Evolutionary conservation across 2,329 filamentous ascomycete genomes (phyloP), one percentile per base, ranked within the genome.

Genomic region (Aaosphaeria pasadenensis): DNA sequence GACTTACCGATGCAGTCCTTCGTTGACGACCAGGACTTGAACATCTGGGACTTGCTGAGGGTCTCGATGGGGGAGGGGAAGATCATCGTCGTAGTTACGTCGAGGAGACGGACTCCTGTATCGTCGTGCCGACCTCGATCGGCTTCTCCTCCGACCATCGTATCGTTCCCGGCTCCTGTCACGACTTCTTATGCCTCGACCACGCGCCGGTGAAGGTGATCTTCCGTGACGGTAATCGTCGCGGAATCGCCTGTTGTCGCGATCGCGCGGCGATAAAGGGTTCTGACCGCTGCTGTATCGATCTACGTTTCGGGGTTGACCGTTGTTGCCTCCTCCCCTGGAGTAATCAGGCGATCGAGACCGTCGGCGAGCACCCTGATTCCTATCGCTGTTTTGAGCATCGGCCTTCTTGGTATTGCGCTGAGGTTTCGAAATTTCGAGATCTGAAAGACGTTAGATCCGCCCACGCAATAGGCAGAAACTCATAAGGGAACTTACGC

Each of bases 381-480:
- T 62, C 28, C 44, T 48, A 33, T 52, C 68, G 62, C 69, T 53
- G 54, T 79, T 55, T 30, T 64, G 66, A 13, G 42, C 46, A 33
- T 68, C 64, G 28, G 75, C 76, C 43, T 85, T 85, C 45, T 84
- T 82, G 42, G 84, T 88, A 60, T 87, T 89, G 60, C 89, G 90
- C 66, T 96, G 91, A 4, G 87, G 84, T 51, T 92, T 92, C 5
- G 91, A 96, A 36, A 96, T 83, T 67, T 96, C 91, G 17, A 96
- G 82, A 66, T 96, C 90, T 94, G 53, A 4, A 36, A 9, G 9
- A 36, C 4, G 33, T 36, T 36, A 36, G 39, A 40, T 24, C 17
- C 17, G 17, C 17, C 17, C 17, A 36, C 7, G n/a, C 4, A n/a
- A 40, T 3, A 9, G 24, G 39, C 11, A 40, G 9, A n/a, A 17